phyloP scores from a whole-genome alignment of 2,329 filamentous ascomycete genomes.

The Tympanopsis confertula region DNA sequence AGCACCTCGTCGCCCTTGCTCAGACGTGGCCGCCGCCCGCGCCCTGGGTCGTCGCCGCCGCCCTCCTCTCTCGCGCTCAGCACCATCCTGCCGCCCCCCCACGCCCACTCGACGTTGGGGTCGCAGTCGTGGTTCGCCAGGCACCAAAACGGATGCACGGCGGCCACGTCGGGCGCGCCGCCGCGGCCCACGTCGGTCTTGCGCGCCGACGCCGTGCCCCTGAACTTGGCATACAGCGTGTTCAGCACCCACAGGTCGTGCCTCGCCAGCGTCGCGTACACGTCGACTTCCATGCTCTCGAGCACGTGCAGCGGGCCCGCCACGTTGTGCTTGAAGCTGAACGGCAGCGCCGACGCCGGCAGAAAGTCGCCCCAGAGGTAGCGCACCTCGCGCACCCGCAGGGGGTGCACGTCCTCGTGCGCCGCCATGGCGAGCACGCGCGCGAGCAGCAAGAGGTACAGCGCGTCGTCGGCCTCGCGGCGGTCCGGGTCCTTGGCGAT shows the following conservation, averaged over 20 bases:
- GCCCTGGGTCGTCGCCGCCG: too few relatives aligned
- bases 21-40: conserved; percentile 25
- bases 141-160: conserved; percentile 59
- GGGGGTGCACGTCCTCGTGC: conserved; percentile 42
- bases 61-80: conserved; percentile 26
- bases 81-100: conserved; percentile 38
- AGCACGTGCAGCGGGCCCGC: conserved; percentile 46
- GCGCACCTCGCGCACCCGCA: conserved; percentile 46
- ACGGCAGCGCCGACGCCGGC: conserved; percentile 39
- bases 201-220: conserved; percentile 49
- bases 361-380: conserved; percentile 57
- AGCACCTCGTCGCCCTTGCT: conserved; percentile 45
- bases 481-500: conserved; percentile 42
- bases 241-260: conserved; percentile 44
- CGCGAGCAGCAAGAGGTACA: conserved; percentile 47
- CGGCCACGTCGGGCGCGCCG: conserved; percentile 47
- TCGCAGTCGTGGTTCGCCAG: conserved; percentile 56
- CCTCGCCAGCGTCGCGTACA: conserved; percentile 30
- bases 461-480: conserved; percentile 42
- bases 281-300: conserved; percentile 50
- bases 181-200: conserved; percentile 43
- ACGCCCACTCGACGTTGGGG: conserved; percentile 55
- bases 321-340: conserved; percentile 47
- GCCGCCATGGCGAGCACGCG: conserved; percentile 49
- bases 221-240: conserved; percentile 53